Evolutionary conservation across 164 flowering plant genomes (phyloP).

Genomic region (Liquidambar formosana): DNA sequence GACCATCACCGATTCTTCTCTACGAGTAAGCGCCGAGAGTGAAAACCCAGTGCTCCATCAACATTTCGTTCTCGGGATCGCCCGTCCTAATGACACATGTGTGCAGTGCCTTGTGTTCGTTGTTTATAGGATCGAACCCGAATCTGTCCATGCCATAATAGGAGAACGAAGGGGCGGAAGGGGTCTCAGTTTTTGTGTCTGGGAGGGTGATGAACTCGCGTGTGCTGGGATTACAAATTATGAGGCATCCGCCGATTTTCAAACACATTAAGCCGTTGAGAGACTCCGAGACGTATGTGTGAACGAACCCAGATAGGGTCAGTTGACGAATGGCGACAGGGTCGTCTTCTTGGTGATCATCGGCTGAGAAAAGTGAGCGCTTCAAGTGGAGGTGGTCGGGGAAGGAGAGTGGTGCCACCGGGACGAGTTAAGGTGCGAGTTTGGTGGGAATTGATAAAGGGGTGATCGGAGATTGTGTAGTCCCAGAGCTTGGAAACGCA

Average conservation of each 20-base stretch:
- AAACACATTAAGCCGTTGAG: slow-evolving; percentile 1
- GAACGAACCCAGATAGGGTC: neutral
- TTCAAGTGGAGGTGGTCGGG: neutral
- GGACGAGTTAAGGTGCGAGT: neutral
- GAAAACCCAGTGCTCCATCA: neutral
- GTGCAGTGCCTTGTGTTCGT: neutral
- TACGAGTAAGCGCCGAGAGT: neutral
- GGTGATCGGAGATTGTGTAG: neutral
- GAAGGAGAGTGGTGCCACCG: neutral
- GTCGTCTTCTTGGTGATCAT: neutral
- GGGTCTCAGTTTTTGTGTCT: neutral
- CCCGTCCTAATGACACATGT: neutral
- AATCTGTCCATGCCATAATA: neutral
- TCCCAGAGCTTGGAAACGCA: neutral
- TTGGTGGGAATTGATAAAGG: neutral
- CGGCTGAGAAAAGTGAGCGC: neutral
- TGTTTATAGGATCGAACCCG: neutral
- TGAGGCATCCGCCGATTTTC: neutral
- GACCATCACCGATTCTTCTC: slow-evolving; percentile 1
- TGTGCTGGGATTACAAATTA: neutral
- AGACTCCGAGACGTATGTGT: neutral
- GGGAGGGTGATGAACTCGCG: neutral
- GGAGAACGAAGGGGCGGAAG: neutral
- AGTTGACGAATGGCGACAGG: neutral
- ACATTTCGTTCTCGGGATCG: neutral